Base-by-base conservation (phyloP, 345 rosid genomes). In the Kernera saxatilis region DNA sequence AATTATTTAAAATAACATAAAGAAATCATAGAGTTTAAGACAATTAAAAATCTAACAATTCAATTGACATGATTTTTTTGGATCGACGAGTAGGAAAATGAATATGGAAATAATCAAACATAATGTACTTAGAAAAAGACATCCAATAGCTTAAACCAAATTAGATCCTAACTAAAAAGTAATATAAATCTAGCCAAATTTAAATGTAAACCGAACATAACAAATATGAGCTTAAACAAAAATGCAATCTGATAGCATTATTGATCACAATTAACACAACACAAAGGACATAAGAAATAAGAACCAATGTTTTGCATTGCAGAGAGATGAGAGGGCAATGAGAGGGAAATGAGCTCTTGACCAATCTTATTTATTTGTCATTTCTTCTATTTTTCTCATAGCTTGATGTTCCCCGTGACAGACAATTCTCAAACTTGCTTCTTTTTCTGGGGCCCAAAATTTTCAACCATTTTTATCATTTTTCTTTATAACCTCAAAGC, bases 371-470 rank as follows among this genome's bases (percentile, higher is more conserved):
- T 30, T 21, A 25, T 39, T 21, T 67, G 66, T 68, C 29, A 0
- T 32, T 39, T 49, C 36, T 72, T 55, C 32, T 25, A 25, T 45
- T 14, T 17, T 30, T 27, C 33, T 54, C 61, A 44, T 46, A 25
- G 52, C 39, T 35, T 37, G 25, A 40, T 6, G 22, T 74, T 40
- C 33, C 60, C 73, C 78, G 78, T 74, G 78, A 67, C 73, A 40
- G 32, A 74, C 65, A 74, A 52, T 41, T 61, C 68, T 32, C 56
- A 67, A 60, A 44, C 40, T 18, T 33, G 6, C 29, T 57, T 66
- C 46, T 14, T 59, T 58, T 58, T 74, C 73, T 51, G 63, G 46
- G 78, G 7, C 41, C 78, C 63, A 41, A 50, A 1, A 19, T 12
- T 55, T 26, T 21, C 32, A 71, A 61, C 57, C 64, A 52, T 5